phyloP scores from a whole-genome alignment of 495 filamentous ascomycete genomes.

The Penicillium pancosmium region DNA sequence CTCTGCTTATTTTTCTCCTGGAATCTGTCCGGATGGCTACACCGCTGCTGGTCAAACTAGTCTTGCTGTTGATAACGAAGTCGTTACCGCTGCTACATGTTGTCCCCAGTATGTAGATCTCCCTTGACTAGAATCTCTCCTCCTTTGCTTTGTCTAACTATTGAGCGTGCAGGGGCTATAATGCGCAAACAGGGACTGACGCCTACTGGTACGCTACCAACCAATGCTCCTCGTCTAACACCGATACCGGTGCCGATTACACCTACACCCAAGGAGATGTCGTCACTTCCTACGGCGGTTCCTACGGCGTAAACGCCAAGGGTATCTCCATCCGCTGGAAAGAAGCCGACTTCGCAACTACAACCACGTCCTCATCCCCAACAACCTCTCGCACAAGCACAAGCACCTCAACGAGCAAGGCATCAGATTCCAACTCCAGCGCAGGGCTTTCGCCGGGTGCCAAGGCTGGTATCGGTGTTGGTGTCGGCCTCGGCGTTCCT shows the following conservation, averaged over 20 bases:
- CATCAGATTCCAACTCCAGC: not conserved
- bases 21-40: conserved; percentile 14
- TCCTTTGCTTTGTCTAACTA: not conserved
- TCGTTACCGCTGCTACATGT: conserved; percentile 6
- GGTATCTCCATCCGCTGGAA: conserved; percentile 11
- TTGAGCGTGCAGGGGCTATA: conserved; percentile 3
- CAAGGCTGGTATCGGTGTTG: conserved; percentile 2
- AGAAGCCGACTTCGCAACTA: conserved; percentile 4
- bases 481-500: not conserved
- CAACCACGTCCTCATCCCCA: not conserved
- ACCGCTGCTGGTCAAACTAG: conserved; percentile 8
- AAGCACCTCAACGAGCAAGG: not conserved
- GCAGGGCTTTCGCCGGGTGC: not conserved
- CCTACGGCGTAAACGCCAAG: conserved; percentile 7
- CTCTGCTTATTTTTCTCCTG: conserved; percentile 14
- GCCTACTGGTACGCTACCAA: conserved; percentile 7
- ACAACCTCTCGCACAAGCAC: not conserved
- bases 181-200: conserved; percentile 8
- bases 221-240: conserved; percentile 8
- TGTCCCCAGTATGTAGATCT: conserved; percentile 1
- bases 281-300: not conserved
- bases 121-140: not conserved
- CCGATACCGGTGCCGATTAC: conserved; percentile 4
- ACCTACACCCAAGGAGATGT: conserved; percentile 1
- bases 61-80: not conserved